Conservation (phyloP, 805 yeast genomes). For the Nakazawaea siamensis region DNA sequence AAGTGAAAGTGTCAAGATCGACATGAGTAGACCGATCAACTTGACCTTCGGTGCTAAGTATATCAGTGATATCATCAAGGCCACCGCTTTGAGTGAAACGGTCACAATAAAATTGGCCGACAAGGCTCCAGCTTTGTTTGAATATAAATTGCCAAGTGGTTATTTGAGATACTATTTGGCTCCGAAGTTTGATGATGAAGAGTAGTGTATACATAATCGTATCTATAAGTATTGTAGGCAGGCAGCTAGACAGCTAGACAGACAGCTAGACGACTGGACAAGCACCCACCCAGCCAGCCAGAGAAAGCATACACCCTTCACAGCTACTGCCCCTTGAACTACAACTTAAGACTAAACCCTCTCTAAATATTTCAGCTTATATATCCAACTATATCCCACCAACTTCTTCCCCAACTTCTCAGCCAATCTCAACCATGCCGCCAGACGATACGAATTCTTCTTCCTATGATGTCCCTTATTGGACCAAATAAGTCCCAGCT, state of each 20-base stretch:
- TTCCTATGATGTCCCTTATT: conserved; percentile 44
- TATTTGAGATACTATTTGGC: conserved; percentile 93
- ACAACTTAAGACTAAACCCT: neutral
- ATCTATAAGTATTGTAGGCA: too few relatives aligned
- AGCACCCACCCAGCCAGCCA: too few relatives aligned
- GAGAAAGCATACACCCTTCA: too few relatives aligned
- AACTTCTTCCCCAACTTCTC: conserved; percentile 52
- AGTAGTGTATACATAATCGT: conserved; percentile 34
- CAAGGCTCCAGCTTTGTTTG: conserved; percentile 90
- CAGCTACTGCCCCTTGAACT: too few relatives aligned
- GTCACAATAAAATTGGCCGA: conserved; percentile 84
- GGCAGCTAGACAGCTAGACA: too few relatives aligned
- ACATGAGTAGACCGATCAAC: conserved; percentile 79
- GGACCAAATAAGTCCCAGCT: conserved; percentile 63
- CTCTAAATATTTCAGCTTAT: conserved; percentile 52
- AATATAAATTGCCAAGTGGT: conserved; percentile 86
- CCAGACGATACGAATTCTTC: conserved; percentile 53
- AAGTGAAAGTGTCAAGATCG: conserved; percentile 65
- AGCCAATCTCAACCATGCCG: conserved; percentile 62
- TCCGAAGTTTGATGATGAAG: conserved; percentile 94
- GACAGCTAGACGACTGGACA: too few relatives aligned
- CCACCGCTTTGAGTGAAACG: conserved; percentile 65
- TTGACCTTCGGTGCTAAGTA: conserved; percentile 89
- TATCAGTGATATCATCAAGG: conserved; percentile 85
- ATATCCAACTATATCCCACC: conserved; percentile 69